These are phyloP conservation scores for Inosperma sp. DNA, from an alignment of 768 basidiomycete genomes.

Conservation along the genomic window DNA sequence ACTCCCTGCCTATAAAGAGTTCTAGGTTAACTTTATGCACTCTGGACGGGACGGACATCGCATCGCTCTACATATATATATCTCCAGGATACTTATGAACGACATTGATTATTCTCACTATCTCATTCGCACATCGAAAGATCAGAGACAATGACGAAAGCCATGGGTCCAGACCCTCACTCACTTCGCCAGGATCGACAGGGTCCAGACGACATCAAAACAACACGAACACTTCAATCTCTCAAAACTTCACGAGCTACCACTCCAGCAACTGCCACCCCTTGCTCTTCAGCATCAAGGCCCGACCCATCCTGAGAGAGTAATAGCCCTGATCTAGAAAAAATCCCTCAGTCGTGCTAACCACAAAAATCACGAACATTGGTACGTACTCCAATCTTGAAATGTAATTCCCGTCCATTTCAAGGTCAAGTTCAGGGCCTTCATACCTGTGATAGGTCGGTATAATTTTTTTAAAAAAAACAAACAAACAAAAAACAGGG, in stretches of 20 bases:
- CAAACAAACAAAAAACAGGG: not conserved
- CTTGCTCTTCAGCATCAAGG: conserved; percentile 26
- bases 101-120: no score
- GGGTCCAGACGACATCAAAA: not conserved
- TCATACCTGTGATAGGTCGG: conserved; percentile 32
- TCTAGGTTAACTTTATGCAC: not conserved
- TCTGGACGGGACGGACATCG: no score
- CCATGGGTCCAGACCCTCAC: not conserved
- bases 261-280: conserved; percentile 25
- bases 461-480: not conserved
- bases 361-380: not conserved
- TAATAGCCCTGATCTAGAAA: conserved; percentile 7
- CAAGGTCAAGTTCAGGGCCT: conserved; percentile 40
- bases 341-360: not conserved
- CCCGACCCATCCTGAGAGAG: conserved; percentile 6
- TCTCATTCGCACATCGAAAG: no score
- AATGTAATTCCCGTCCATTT: conserved; percentile 45
- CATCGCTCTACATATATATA: no score
- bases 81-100: no score
- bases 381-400: conserved; percentile 44
- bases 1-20: conserved; percentile 38
- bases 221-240: conserved; percentile 16
- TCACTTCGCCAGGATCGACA: not conserved
- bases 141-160: not conserved
- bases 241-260: conserved; percentile 30